Conservation (phyloP, 1,284 basidiomycete genomes). For the Ceratobasidium papillatum region DNA sequence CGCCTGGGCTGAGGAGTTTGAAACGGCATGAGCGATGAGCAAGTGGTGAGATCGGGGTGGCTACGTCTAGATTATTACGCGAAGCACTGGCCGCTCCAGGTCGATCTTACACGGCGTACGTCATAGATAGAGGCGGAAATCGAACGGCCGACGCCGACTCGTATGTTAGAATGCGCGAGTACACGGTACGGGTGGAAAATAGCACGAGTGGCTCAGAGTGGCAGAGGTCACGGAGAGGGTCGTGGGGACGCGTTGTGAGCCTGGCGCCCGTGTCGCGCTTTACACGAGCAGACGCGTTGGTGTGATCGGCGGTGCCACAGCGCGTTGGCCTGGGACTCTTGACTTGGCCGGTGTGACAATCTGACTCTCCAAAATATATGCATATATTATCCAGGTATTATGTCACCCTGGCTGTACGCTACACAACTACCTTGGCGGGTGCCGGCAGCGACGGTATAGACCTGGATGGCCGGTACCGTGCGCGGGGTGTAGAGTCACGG, state of each 20-base stretch:
- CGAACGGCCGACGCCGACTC: not conserved
- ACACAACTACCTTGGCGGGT: too few relatives aligned
- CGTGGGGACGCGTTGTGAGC: slow-evolving; percentile 1
- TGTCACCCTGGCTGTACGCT: too few relatives aligned
- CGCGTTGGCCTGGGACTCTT: not conserved
- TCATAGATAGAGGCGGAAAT: slow-evolving; percentile 8
- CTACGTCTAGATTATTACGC: not conserved
- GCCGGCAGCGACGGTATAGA: not conserved
- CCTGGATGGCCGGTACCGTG: not conserved
- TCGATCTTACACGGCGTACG: not conserved
- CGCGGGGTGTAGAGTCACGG: not conserved
- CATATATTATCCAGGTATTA: too few relatives aligned
- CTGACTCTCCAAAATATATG: too few relatives aligned
- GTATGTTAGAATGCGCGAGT: not conserved
- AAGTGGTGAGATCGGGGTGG: slow-evolving; percentile 2
- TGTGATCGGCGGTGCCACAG: not conserved
- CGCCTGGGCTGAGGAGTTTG: not conserved
- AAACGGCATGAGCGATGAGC: too few relatives aligned
- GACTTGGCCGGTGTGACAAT: too few relatives aligned
- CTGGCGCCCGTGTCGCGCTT: not conserved
- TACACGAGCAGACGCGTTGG: not conserved
- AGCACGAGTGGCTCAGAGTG: slow-evolving; percentile 2
- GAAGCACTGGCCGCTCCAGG: not conserved
- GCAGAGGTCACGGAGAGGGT: slow-evolving; percentile 5
- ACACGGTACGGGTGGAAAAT: not conserved